Conservation (phyloP, 352 stramenopile species). For the Chrysophaeum taylorii region DNA sequence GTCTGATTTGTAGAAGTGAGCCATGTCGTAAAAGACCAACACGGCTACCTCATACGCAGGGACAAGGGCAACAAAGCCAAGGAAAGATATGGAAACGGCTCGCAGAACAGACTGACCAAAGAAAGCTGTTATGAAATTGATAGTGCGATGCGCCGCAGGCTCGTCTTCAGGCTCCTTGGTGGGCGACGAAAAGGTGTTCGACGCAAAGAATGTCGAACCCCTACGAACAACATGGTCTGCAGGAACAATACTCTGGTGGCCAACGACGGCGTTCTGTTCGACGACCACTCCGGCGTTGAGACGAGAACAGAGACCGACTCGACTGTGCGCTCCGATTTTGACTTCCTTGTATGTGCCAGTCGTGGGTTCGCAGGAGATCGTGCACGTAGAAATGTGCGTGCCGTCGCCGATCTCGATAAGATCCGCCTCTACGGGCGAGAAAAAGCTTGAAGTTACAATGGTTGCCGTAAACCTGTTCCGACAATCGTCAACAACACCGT, state of each 20-base stretch:
- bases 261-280: background rate
- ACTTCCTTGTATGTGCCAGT: background rate
- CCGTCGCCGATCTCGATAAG: background rate
- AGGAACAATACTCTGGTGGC: background rate
- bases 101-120: too few species aligned
- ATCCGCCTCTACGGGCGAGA: too few species aligned
- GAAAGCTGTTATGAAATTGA: too few species aligned
- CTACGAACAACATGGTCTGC: too few species aligned
- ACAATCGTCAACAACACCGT: too few species aligned
- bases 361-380: background rate
- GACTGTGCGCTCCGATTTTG: background rate
- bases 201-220: too few species aligned
- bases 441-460: too few species aligned
- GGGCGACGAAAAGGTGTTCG: background rate
- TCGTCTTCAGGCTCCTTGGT: too few species aligned
- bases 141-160: too few species aligned
- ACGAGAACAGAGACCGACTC: background rate
- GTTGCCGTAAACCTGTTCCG: too few species aligned
- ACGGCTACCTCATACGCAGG: background rate
- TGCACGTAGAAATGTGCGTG: background rate
- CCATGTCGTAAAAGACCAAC: background rate
- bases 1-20: background rate
- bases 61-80: too few species aligned
- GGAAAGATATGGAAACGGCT: too few species aligned
- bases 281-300: background rate